Evolutionary conservation across 2,329 filamentous ascomycete species (phyloP).

Genomic region (Nigrospora sphaerica): DNA sequence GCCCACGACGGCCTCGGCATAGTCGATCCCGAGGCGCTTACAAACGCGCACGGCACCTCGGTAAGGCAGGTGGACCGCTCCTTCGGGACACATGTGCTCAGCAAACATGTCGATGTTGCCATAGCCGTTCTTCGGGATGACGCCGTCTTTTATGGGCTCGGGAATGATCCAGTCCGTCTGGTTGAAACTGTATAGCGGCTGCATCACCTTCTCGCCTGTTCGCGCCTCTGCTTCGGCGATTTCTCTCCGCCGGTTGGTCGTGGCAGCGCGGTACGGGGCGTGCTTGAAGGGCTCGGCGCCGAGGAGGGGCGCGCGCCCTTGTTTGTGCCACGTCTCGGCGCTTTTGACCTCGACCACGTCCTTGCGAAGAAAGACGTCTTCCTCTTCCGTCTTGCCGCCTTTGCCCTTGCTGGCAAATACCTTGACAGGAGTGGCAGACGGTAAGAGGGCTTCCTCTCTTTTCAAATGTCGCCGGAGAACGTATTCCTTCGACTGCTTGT

Average conservation of each 20-base stretch:
- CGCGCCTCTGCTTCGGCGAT: constrained; percentile 77
- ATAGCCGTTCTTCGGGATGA: constrained; percentile 90
- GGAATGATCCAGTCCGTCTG: constrained; percentile 98
- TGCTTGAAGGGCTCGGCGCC: constrained; percentile 74
- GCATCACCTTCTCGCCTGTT: constrained; percentile 75
- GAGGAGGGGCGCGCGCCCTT: constrained; percentile 68
- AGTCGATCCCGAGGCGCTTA: constrained; percentile 77
- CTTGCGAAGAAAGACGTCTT: constrained; percentile 71
- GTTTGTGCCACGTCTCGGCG: constrained; percentile 95
- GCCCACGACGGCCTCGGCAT: constrained; percentile 87
- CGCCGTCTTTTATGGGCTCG: constrained; percentile 71
- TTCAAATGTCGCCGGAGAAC: constrained; percentile 81
- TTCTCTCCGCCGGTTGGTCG: constrained; percentile 77
- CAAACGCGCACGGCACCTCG: constrained; percentile 74
- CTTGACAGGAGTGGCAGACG: constrained; percentile 61
- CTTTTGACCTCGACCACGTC: constrained; percentile 85
- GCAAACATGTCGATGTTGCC: constrained; percentile 97
- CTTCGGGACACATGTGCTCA: constrained; percentile 78
- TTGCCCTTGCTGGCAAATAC: constrained; percentile 70
- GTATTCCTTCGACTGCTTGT: constrained; percentile 80
- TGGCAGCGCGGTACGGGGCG: constrained; percentile 87
- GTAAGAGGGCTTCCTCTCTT: constrained; percentile 80
- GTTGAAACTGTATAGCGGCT: constrained; percentile 74
- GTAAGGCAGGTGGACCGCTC: constrained; percentile 77
- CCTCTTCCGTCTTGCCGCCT: constrained; percentile 63